Evolutionary conservation across 2,329 filamentous ascomycete species (phyloP), one percentile per base, ranked within the genome.

Genomic region (Aureobasidium melanogenum): DNA sequence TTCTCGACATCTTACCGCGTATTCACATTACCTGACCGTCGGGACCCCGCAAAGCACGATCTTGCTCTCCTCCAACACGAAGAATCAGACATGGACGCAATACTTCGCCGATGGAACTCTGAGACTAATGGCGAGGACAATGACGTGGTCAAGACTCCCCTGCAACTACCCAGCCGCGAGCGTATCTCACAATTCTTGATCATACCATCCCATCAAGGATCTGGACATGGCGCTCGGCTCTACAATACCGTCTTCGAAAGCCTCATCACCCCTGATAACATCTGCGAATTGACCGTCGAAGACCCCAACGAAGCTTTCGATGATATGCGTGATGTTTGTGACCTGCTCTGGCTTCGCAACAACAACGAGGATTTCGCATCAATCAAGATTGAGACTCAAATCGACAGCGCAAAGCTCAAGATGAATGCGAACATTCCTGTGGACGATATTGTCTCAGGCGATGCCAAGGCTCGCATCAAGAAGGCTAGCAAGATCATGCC

Each of bases 161-260:
- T 80, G 5, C 77, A 86, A 52, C 80, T 92, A 2, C 88, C 89
- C 14, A 88, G 87, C 67, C 86, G 93, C 41, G 85, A 90, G 63
- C 84, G 95, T 47, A 89, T 99, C 66, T 96, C 93, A 0, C 94
- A 99, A 72, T 97, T 97, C 74, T 71, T 99, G 63, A 87, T 99
- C 64, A 80, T 99, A 12, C 92, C 92, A 2, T 88, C 91, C 6
- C 96, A 91, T 73, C 92, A 97, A 71, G 82, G 84, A 64, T 84
- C 85, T 64, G 91, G 91, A 17, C 86, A 93, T 54, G 94, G 93
- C 38, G 82, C 85, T 12, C 81, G 84, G 44, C 84, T 99, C 41
- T 99, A 97, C 78, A 84, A 85, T 63, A 81, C 85, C 52, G 89
- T 97, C 66, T 93, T 91, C 69, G 76, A 82, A 8, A 88, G 89